Evolutionary conservation across 345 rosid genomes (phyloP), one percentile per base, ranked within the genome.

Genomic region (Hevea brasiliensis): DNA sequence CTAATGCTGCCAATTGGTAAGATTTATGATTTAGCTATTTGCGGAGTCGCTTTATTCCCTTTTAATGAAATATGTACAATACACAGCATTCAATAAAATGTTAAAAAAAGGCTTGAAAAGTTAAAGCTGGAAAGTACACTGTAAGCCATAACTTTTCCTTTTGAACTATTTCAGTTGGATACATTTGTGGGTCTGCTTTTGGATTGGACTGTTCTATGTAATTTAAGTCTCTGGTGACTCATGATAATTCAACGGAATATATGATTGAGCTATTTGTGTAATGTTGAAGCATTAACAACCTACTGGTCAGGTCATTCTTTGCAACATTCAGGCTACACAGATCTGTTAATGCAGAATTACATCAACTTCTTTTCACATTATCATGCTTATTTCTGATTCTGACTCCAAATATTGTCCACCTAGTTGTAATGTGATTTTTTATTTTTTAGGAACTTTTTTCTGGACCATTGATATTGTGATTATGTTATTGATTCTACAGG

Each of bases 1-100:
- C 97, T 48, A 95, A 92, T 88, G 97, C 98, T 83, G 87, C 97
- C 72, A 95, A 95, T 77, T 92, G 98, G 99, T 92, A 87, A 85
- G 88, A 57, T 23, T 61, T 74, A 40, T 51, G 9, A 4, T 55
- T 27, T 67, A 40, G 50, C 48, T 63, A 12, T 18, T 12, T 61
- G 45, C 42, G 42, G 23, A 12, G 37, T 26, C 29, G 47, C 26
- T 56, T 66, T 65, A 1, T 20, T 44, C 21, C 48, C 20, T 71
- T 27, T 32, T 2, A 45, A 12, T 65, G 3, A 47, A 45, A 45
- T 7, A 15, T 13, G 42, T 45, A 45, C 45, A 10, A 14, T 48
- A 42, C 44, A 35, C 12, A 48, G 44, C 4, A 57, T 42, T 42
- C 48, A 40, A 11, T 40, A 7, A 26, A 3, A 60, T 45, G 40